A percentile compares a stretch with the other conserved stretches of the same genome.
These are phyloP conservation scores for Cryphonectria nitschkei DNA, from an alignment of 2,329 filamentous ascomycete species.

Conservation along the genomic window DNA sequence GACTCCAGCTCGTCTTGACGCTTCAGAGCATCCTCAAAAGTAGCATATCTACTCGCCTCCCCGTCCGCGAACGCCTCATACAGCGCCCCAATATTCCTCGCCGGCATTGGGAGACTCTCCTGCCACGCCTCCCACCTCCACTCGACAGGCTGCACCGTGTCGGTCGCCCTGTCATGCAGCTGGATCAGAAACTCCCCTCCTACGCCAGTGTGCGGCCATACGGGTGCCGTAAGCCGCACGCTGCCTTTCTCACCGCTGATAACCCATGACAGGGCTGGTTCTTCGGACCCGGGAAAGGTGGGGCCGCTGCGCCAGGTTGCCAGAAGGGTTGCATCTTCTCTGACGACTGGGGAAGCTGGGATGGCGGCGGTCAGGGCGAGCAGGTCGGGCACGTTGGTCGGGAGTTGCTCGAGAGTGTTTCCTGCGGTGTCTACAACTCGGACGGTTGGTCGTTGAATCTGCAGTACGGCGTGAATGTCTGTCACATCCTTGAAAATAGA, in stretches of 20 bases:
- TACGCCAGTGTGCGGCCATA: slow-evolving; percentile 37
- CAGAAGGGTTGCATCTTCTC: slow-evolving; percentile 42
- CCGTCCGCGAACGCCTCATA: slow-evolving; percentile 55
- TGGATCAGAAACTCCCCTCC: slow-evolving; percentile 48
- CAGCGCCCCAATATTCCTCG: slow-evolving; percentile 55
- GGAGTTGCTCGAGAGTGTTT: slow-evolving; percentile 38
- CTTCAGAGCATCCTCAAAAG: slow-evolving; percentile 18
- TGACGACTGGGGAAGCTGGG: slow-evolving; percentile 29
- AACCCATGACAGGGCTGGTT: slow-evolving; percentile 48
- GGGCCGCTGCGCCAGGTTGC: slow-evolving; percentile 48
- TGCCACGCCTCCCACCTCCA: slow-evolving; percentile 54
- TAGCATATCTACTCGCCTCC: slow-evolving; percentile 17
- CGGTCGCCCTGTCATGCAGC: slow-evolving; percentile 53
- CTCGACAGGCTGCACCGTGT: slow-evolving; percentile 46
- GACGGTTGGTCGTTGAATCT: slow-evolving; percentile 48
- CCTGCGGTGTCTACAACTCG: slow-evolving; percentile 40
- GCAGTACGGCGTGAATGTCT: slow-evolving; percentile 44
- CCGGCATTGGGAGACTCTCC: slow-evolving; percentile 45
- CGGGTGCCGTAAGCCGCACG: slow-evolving; percentile 41
- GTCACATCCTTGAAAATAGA: slow-evolving; percentile 50
- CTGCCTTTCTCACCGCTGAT: slow-evolving; percentile 54
- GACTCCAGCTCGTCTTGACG: slow-evolving; percentile 18
- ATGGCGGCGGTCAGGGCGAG: slow-evolving; percentile 40
- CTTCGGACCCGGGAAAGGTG: slow-evolving; percentile 45
- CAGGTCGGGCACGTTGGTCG: slow-evolving; percentile 36